phyloP scores from a whole-genome alignment of 176 grass and related monocot species.

The Rhynchospora breviuscula region DNA sequence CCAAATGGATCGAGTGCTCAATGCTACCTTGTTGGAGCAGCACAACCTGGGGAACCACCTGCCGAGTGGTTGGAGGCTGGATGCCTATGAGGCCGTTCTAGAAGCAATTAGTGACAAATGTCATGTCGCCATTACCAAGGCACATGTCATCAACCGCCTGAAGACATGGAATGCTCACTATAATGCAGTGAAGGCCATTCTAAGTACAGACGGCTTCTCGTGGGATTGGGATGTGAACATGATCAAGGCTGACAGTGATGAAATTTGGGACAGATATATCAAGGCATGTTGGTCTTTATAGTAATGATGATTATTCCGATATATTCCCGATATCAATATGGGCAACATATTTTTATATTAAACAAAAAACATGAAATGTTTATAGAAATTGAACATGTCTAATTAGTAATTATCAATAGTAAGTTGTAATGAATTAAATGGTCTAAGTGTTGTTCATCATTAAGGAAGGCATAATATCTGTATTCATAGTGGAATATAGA shows the following conservation, averaged over 20 bases:
- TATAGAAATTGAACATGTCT: too few relatives aligned
- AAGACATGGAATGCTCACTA: conserved; percentile 6
- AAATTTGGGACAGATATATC: background rate
- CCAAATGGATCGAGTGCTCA: conserved; percentile 5
- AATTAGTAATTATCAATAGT: too few relatives aligned
- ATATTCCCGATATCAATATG: background rate
- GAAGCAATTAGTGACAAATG: background rate
- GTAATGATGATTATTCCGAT: background rate
- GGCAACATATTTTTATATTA: background rate
- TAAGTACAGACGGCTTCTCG: background rate
- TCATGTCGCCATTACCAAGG: background rate
- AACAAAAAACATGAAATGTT: background rate
- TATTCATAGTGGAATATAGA: too few relatives aligned
- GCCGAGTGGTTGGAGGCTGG: background rate
- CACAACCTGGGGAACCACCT: background rate
- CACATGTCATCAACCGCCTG: background rate
- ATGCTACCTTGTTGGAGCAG: conserved; percentile 4
- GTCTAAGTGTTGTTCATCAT: too few relatives aligned
- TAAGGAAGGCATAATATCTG: too few relatives aligned
- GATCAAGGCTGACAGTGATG: conserved; percentile 1
- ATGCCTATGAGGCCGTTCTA: background rate
- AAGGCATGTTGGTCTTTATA: background rate
- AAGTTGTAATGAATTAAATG: too few relatives aligned
- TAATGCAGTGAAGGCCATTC: conserved; percentile 4
- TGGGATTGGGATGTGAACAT: conserved; percentile 13